phyloP scores from a whole-genome alignment of 1,284 basidiomycete genomes.

The Trichosporon sp. region DNA sequence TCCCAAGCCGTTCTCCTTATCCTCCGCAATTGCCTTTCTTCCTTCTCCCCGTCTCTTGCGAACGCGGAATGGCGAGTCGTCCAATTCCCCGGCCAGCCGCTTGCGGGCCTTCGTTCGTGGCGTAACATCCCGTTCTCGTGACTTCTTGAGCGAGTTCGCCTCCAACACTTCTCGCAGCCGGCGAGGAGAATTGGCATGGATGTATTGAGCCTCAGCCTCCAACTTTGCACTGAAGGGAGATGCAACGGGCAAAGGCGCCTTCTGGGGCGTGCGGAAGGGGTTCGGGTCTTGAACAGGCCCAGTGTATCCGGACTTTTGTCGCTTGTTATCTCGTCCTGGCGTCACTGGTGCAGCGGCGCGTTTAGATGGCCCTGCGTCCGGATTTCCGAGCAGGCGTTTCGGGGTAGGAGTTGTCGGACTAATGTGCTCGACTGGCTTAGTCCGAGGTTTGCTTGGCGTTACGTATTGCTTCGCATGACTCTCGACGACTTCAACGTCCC shows the following conservation, averaged over 20 bases:
- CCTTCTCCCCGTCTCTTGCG: neutral
- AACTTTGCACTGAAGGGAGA: neutral
- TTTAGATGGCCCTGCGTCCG: neutral
- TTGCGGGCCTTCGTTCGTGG: slow-evolving; percentile 45
- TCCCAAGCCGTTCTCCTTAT: slow-evolving; percentile 1
- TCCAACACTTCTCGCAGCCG: slow-evolving; percentile 39
- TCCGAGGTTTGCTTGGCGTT: neutral
- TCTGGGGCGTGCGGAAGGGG: slow-evolving; percentile 33
- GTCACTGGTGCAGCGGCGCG: neutral
- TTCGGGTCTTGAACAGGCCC: slow-evolving; percentile 41
- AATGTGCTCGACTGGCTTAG: neutral
- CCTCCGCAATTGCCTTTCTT: neutral
- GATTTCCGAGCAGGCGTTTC: neutral
- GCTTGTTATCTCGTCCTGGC: neutral
- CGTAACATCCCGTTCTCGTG: slow-evolving; percentile 27
- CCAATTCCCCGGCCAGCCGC: slow-evolving; percentile 43
- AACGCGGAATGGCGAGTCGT: slow-evolving; percentile 38
- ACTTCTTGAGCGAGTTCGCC: slow-evolving; percentile 26
- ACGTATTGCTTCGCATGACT: neutral
- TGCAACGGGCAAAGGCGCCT: neutral
- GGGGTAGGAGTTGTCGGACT: slow-evolving; percentile 3
- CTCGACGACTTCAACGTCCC: neutral
- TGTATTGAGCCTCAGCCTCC: slow-evolving; percentile 31
- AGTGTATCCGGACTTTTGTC: slow-evolving; percentile 19
- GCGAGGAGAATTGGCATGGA: slow-evolving; percentile 36